phyloP scores from a whole-genome alignment of 495 filamentous ascomycete genomes.

The Hypoxylon lienhwacheense region DNA sequence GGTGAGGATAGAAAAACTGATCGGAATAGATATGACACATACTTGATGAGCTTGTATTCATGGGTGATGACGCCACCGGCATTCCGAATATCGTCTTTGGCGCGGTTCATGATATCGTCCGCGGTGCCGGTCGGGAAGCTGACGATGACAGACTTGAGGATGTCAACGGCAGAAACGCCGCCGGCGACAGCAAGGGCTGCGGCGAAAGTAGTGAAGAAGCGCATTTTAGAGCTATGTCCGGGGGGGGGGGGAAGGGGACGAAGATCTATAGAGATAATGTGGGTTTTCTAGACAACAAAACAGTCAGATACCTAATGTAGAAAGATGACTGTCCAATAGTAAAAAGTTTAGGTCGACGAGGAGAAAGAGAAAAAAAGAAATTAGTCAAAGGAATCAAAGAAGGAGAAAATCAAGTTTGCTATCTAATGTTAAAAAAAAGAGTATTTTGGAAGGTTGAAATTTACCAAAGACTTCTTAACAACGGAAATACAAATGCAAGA shows the following conservation, averaged over 20 bases:
- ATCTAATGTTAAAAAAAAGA: too few species aligned
- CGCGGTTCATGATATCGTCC: constrained; percentile 64
- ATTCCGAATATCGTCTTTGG: constrained; percentile 67
- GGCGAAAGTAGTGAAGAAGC: constrained; percentile 55
- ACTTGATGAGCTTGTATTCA: constrained; percentile 62
- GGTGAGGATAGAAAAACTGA: neutral
- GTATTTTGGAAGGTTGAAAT: too few species aligned
- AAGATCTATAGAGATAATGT: neutral
- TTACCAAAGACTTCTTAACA: too few species aligned
- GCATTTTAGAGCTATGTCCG: constrained; percentile 52
- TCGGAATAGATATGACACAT: constrained; percentile 22
- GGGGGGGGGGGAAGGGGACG: neutral
- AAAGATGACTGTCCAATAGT: neutral
- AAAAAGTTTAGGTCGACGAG: neutral
- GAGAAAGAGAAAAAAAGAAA: too few species aligned
- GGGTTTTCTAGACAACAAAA: neutral
- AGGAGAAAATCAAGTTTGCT: too few species aligned
- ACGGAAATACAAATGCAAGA: too few species aligned
- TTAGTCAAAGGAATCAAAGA: too few species aligned
- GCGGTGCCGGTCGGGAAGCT: constrained; percentile 76
- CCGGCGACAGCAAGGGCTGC: constrained; percentile 57
- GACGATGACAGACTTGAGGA: constrained; percentile 73
- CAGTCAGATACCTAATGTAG: neutral
- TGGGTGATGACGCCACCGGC: constrained; percentile 65
- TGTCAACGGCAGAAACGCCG: constrained; percentile 56